Evolutionary conservation across 768 basidiomycete species (phyloP).

Genomic region (Naganishia vishniacii): DNA sequence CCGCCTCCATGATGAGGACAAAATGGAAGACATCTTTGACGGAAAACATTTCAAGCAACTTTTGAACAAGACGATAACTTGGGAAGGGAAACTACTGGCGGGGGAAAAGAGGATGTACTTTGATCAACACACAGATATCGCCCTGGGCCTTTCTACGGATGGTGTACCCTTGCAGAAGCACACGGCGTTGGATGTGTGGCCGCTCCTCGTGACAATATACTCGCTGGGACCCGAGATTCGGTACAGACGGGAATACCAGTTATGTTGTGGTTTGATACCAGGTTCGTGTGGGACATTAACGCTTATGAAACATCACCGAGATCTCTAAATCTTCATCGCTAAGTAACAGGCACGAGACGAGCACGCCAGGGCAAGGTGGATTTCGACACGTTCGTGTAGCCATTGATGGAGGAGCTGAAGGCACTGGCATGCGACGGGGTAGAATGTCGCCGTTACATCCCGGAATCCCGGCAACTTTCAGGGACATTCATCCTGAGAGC

Average conservation of each 20-base stretch:
- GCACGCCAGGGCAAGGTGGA: neutral
- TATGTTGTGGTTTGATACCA: constrained; percentile 3
- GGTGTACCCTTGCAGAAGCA: neutral
- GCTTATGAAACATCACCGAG: neutral
- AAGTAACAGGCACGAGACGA: neutral
- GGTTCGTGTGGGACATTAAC: neutral
- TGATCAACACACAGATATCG: neutral
- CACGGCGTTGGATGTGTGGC: neutral
- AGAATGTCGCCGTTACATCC: constrained; percentile 3
- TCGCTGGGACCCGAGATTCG: neutral
- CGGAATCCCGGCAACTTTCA: neutral
- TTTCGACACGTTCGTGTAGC: neutral
- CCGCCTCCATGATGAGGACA: neutral
- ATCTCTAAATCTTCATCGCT: neutral
- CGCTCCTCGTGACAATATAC: neutral
- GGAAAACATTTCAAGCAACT: neutral
- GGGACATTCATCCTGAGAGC: neutral
- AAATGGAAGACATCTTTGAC: neutral
- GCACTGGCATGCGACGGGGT: neutral
- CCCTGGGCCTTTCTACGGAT: neutral
- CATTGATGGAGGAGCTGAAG: neutral
- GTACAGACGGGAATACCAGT: neutral
- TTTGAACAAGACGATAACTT: neutral
- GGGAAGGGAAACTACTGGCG: neutral
- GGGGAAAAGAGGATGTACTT: neutral